Evolutionary conservation across 352 stramenopile genomes (phyloP).

Genomic region (Phytophthora agathidicida): DNA sequence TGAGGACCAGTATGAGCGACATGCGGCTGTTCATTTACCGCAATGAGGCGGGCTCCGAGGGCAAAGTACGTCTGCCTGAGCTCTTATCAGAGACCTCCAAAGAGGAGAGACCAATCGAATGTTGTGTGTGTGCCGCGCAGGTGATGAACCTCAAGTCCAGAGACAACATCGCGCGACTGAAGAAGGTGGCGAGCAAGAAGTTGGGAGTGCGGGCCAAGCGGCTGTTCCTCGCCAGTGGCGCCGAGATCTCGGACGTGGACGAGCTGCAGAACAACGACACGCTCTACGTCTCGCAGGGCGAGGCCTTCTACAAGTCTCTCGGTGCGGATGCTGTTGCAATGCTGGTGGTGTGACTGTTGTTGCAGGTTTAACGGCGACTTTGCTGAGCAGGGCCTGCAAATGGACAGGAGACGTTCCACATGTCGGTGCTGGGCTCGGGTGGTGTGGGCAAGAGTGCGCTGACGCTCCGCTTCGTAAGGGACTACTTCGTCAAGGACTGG

Average conservation of each 20-base stretch:
- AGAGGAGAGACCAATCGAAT: conserved; percentile 3
- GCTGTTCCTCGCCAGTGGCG: conserved; percentile 80
- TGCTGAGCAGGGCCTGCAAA: conserved; percentile 50
- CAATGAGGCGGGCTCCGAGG: conserved; percentile 84
- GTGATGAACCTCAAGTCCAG: conserved; percentile 83
- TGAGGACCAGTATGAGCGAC: conserved; percentile 79
- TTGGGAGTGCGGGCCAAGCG: conserved; percentile 76
- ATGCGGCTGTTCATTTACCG: conserved; percentile 90
- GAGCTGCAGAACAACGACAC: conserved; percentile 91
- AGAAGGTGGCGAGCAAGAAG: conserved; percentile 88
- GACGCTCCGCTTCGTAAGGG: conserved; percentile 89
- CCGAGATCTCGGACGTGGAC: conserved; percentile 87
- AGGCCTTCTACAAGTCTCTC: conserved; percentile 84
- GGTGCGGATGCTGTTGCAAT: conserved; percentile 27
- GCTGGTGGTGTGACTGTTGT: conserved; percentile 10
- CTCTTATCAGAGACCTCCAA: neutral
- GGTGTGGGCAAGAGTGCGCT: conserved; percentile 92
- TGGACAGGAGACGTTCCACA: conserved; percentile 84
- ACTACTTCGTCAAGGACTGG: conserved; percentile 93
- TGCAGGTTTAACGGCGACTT: too few species aligned
- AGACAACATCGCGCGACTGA: conserved; percentile 76
- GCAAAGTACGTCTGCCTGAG: conserved; percentile 44
- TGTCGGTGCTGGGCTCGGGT: conserved; percentile 88
- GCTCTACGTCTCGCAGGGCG: conserved; percentile 85
- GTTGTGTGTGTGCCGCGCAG: conserved; percentile 28